These are phyloP conservation scores for Jackrogersella minutella DNA, from an alignment of 495 filamentous ascomycete species.

Conservation along the genomic window DNA sequence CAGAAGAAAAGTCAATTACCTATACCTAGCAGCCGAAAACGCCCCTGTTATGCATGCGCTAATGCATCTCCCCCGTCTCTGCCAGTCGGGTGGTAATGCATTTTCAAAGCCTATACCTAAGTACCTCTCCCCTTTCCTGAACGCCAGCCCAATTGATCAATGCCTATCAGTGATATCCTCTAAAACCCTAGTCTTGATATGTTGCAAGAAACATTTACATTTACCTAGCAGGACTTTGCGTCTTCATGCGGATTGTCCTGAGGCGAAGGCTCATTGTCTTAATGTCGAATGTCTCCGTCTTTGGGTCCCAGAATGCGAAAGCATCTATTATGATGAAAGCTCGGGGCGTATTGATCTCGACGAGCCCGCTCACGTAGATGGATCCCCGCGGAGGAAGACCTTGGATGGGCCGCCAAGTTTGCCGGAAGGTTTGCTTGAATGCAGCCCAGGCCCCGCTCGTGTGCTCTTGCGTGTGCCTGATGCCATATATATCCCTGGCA, in stretches of 20 bases:
- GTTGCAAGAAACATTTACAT: not conserved
- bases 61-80: constrained; percentile 16
- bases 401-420: constrained; percentile 53
- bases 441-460: constrained; percentile 51
- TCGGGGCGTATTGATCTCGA: constrained; percentile 68
- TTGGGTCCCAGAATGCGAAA: constrained; percentile 40
- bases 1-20: not conserved
- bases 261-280: constrained; percentile 10
- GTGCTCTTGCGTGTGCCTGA: constrained; percentile 45
- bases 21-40: constrained; percentile 26
- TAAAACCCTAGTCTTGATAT: not conserved
- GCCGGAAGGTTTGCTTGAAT: constrained; percentile 62
- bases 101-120: constrained; percentile 17
- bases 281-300: constrained; percentile 35
- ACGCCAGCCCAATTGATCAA: constrained; percentile 14
- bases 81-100: constrained; percentile 16
- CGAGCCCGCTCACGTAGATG: constrained; percentile 69
- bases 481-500: constrained; percentile 47
- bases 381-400: constrained; percentile 66
- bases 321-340: constrained; percentile 48
- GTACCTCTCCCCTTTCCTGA: constrained; percentile 1
- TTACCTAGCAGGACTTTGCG: constrained; percentile 4
- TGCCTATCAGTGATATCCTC: not conserved
- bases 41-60: constrained; percentile 26
- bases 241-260: constrained; percentile 12